Evolutionary conservation across 805 yeast genomes (phyloP), one percentile per base, ranked within the genome.

Genomic region (Debaryomyces prosopidis): DNA sequence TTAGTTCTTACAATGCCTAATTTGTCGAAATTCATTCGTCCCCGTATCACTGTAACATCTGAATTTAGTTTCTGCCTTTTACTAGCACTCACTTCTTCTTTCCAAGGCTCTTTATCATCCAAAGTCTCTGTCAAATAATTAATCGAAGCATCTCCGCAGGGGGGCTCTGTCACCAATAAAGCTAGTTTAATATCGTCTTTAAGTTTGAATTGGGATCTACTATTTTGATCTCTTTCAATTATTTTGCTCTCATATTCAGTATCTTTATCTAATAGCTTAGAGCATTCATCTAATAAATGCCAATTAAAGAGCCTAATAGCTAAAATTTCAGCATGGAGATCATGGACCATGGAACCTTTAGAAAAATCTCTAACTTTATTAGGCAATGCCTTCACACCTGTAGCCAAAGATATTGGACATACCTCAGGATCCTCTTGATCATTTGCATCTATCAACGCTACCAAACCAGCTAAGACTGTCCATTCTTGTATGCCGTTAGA

Each of bases 131-230:
- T 50, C 3, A 68, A 47, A 19, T 60, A 56, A 0, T 65, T 75
- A 81, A 89, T 78, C 5, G 95, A 85, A 0, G 88, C 83, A 60
- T 91, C 97, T 1, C 98, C 98, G 68, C 98, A 91, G 0, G 97
- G 97, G 0, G 84, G 72, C 49, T 87, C 94, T 9, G 91, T 81
- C 5, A 87, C 68, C 48, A 80, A 84, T 50, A 89, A 59, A 0
- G 82, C 84, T 44, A 89, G 62, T 40, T 70, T 57, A 37, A 78
- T 60, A 2, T 64, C 68, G 0, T 51, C 42, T 36, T 65, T 75
- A 40, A 80, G 41, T 19, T 32, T 47, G 47, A 54, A 81, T 32
- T 45, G 48, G 4, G 20, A 33, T 19, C 47, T 37, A 17, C 10
- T 10, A 5, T 27, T 18, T 7, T 19, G 8, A 9, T 18, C 10